A percentile compares a stretch with the other conserved stretches of the same genome.
phyloP scores from a whole-genome alignment of 2,329 filamentous ascomycete species.

The Triangularia verruculosa region DNA sequence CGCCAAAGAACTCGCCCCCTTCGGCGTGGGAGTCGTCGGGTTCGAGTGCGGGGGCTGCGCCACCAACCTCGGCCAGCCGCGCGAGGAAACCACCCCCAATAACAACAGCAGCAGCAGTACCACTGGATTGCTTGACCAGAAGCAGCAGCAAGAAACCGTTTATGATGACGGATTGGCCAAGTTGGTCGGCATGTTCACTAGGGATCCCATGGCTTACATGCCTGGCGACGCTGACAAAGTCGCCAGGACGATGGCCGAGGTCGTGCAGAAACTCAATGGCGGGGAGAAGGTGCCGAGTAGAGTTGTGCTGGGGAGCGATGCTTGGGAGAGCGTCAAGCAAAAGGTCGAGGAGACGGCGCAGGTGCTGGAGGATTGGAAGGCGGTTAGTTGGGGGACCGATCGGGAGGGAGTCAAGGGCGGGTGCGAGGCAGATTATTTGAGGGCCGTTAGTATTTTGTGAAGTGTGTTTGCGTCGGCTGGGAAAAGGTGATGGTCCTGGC shows the following conservation, averaged over 20 bases:
- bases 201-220: slow-evolving; percentile 26
- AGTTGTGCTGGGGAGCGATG: slow-evolving; percentile 34
- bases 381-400: slow-evolving; percentile 22
- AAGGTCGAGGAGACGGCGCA: slow-evolving; percentile 26
- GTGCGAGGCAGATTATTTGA: not conserved
- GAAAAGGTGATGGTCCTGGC: no score
- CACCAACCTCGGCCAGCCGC: slow-evolving; percentile 31
- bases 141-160: slow-evolving; percentile 11
- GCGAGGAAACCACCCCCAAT: no score
- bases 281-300: slow-evolving; percentile 29
- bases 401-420: slow-evolving; percentile 8
- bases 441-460: not conserved
- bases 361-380: slow-evolving; percentile 27
- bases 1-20: slow-evolving; percentile 30
- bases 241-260: slow-evolving; percentile 27
- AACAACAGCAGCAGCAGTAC: not conserved
- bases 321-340: slow-evolving; percentile 26
- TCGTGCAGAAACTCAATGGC: slow-evolving; percentile 30
- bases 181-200: slow-evolving; percentile 26
- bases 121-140: not conserved
- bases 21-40: slow-evolving; percentile 32
- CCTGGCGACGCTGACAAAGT: slow-evolving; percentile 30
- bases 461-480: not conserved
- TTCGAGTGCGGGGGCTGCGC: slow-evolving; percentile 35
- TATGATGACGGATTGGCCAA: slow-evolving; percentile 27